Percentiles rank a stretch among this genome's conserved stretches.
Conservation (phyloP, 2,329 filamentous ascomycete genomes). For the Aspergillus chevalieri region DNA sequence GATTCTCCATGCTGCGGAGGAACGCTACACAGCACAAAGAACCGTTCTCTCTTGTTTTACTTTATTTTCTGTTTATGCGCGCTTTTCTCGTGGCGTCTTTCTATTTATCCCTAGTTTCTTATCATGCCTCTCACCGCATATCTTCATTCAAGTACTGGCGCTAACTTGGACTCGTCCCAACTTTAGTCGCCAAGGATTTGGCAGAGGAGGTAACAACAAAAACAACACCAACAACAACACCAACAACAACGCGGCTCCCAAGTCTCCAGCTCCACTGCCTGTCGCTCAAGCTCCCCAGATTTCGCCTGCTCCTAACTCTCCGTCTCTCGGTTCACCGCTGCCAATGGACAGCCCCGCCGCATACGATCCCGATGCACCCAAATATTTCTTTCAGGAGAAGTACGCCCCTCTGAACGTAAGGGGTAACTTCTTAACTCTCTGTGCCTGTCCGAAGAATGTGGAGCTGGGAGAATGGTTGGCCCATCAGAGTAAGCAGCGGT, state of each 20-base stretch:
- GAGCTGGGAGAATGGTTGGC: slow-evolving; percentile 94
- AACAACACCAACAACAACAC: slow-evolving; percentile 30
- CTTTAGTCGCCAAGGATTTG: slow-evolving; percentile 44
- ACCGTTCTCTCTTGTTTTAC: slow-evolving; percentile 1
- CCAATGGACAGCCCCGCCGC: slow-evolving; percentile 30
- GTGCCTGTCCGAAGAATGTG: slow-evolving; percentile 85
- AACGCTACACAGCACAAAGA: slow-evolving; percentile 3
- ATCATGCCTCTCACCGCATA: slow-evolving; percentile 3
- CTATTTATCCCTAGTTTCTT: slow-evolving; percentile 3
- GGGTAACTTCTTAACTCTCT: slow-evolving; percentile 95
- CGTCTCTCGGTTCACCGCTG: slow-evolving; percentile 33
- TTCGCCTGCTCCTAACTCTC: slow-evolving; percentile 31
- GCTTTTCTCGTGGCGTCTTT: slow-evolving; percentile 4
- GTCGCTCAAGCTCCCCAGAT: slow-evolving; percentile 23
- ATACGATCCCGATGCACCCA: slow-evolving; percentile 39
- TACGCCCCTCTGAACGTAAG: slow-evolving; percentile 81
- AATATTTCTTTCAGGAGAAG: slow-evolving; percentile 48
- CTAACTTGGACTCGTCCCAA: slow-evolving; percentile 19
- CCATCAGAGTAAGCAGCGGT: slow-evolving; percentile 67
- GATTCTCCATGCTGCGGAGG: slow-evolving; percentile 16
- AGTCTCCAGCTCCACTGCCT: slow-evolving; percentile 27
- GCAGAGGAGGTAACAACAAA: slow-evolving; percentile 43
- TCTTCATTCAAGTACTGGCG: slow-evolving; percentile 9
- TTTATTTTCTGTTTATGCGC: slow-evolving; percentile 2
- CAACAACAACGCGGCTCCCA: slow-evolving; percentile 33